These are phyloP conservation scores for Fimicolochytrium jonesii DNA, from an alignment of 192 early-diverging fungal species.

Conservation along the genomic window DNA sequence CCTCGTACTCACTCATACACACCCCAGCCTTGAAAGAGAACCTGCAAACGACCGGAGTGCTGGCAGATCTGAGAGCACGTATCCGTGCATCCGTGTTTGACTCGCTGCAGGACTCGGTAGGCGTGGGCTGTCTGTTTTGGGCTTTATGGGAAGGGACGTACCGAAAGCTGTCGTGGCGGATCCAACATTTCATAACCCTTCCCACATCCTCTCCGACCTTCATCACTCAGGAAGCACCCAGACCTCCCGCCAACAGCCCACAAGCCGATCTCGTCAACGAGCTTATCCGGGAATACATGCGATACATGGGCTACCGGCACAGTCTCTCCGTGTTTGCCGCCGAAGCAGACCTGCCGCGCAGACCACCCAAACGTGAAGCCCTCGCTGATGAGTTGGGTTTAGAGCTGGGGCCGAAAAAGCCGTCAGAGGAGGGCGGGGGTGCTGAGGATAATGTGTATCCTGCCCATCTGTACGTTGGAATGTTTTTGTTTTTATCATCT, in stretches of 20 bases:
- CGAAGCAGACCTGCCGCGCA: too few species aligned
- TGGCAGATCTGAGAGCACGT: constrained; percentile 29
- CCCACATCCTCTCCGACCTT: constrained; percentile 4
- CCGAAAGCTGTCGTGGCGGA: neutral
- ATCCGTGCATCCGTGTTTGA: constrained; percentile 43
- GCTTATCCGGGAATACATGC: constrained; percentile 41
- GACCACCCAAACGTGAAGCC: too few species aligned
- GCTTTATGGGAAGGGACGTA: neutral
- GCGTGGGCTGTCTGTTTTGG: neutral
- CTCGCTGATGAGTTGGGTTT: too few species aligned
- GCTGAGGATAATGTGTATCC: too few species aligned
- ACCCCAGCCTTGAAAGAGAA: constrained; percentile 32
- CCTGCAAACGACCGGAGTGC: constrained; percentile 28
- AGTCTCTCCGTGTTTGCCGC: constrained; percentile 35
- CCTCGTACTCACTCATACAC: neutral
- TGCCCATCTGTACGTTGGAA: too few species aligned
- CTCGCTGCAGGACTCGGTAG: constrained; percentile 29
- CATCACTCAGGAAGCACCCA: neutral
- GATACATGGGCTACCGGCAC: constrained; percentile 36
- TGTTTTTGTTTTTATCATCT: too few species aligned
- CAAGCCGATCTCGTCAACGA: constrained; percentile 41
- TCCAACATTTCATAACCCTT: too few species aligned
- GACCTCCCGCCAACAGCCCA: constrained; percentile 7
- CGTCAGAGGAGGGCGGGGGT: too few species aligned
- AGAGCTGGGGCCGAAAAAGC: too few species aligned